Percentiles rank a stretch among this genome's conserved stretches.
These are phyloP conservation scores for Penicillium sp. DNA, from an alignment of 2,329 filamentous ascomycete species.

Conservation along the genomic window DNA sequence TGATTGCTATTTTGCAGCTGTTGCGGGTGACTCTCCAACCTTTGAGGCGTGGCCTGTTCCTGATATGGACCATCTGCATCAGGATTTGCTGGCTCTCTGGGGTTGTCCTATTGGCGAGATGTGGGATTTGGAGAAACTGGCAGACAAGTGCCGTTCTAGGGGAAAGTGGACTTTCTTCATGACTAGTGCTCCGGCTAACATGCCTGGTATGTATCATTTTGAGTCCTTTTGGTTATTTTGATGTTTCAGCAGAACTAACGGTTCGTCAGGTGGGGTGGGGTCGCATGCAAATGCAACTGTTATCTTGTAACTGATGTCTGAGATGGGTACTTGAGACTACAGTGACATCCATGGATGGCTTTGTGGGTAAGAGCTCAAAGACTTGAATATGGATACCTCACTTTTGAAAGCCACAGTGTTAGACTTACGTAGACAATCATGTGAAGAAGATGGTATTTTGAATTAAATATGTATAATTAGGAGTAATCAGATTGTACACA, in stretches of 20 bases:
- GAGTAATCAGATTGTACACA: not conserved
- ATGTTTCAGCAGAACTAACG: constrained; percentile 1
- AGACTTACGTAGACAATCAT: too few relatives aligned
- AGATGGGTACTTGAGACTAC: too few relatives aligned
- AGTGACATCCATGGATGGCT: too few relatives aligned
- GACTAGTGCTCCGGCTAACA: constrained; percentile 45
- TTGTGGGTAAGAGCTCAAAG: too few relatives aligned
- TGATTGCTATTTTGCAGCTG: constrained; percentile 68
- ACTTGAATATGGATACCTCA: too few relatives aligned
- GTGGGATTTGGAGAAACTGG: constrained; percentile 46
- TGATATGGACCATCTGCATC: constrained; percentile 39
- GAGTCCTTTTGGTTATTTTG: not conserved
- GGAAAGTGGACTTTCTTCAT: constrained; percentile 46
- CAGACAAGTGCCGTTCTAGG: constrained; percentile 36
- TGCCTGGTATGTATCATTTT: constrained; percentile 35
- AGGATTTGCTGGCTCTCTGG: constrained; percentile 47
- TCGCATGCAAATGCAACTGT: constrained; percentile 38
- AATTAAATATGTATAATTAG: not conserved
- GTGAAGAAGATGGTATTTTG: not conserved
- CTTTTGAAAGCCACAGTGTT: not conserved
- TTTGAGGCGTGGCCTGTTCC: constrained; percentile 66
- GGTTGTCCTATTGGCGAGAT: constrained; percentile 50
- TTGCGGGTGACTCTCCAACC: constrained; percentile 63
- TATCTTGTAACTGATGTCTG: constrained; percentile 25
- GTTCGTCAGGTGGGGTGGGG: constrained; percentile 31